These are phyloP conservation scores for Aspergillus ellipticus DNA, from an alignment of 495 filamentous ascomycete genomes.

Conservation along the genomic window DNA sequence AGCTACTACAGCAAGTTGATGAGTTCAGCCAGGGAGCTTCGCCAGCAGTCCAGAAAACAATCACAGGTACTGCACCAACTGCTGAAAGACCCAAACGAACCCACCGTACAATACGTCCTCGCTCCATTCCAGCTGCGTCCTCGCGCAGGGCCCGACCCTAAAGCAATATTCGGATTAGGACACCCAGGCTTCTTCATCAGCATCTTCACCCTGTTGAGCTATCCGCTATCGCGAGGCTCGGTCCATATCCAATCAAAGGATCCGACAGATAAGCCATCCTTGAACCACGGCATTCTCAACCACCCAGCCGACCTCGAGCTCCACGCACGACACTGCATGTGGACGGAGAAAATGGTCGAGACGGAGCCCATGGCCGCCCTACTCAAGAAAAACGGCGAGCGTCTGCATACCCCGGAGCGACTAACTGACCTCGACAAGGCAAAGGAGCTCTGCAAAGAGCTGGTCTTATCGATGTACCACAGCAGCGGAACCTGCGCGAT, in stretches of 20 bases:
- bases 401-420: background rate
- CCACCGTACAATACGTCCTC: slow-evolving; percentile 16
- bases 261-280: slow-evolving; percentile 24
- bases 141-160: background rate
- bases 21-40: background rate
- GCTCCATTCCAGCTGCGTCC: slow-evolving; percentile 19
- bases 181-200: slow-evolving; percentile 37
- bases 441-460: background rate
- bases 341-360: slow-evolving; percentile 41
- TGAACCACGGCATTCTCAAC: slow-evolving; percentile 45
- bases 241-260: slow-evolving; percentile 46
- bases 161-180: slow-evolving; percentile 10
- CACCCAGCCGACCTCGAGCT: slow-evolving; percentile 47
- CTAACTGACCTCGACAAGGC: background rate
- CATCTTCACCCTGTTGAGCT: slow-evolving; percentile 32
- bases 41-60: background rate
- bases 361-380: slow-evolving; percentile 35
- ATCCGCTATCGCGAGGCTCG: slow-evolving; percentile 52
- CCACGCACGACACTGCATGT: slow-evolving; percentile 40
- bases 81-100: slow-evolving; percentile 12
- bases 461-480: slow-evolving; percentile 24
- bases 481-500: slow-evolving; percentile 50
- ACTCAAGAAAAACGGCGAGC: slow-evolving; percentile 18
- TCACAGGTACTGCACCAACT: slow-evolving; percentile 6
- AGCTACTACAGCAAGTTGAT: background rate